These are phyloP conservation scores for Gastrodia elata DNA, from an alignment of 106 monocot genomes.

Conservation along the genomic window DNA sequence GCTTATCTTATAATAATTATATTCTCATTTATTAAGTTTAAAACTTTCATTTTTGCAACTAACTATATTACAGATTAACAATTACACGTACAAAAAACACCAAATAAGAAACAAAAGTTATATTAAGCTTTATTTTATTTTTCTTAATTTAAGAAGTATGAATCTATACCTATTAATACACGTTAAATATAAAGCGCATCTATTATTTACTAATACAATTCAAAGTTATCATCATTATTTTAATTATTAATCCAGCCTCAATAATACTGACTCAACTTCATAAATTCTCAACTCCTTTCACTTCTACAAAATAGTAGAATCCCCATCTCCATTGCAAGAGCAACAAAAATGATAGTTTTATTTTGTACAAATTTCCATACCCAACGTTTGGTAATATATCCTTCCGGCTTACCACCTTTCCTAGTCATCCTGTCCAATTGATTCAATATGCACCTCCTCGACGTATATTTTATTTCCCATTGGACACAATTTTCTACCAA, in stretches of 20 bases:
- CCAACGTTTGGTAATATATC: neutral
- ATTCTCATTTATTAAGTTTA: too few relatives aligned
- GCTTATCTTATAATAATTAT: too few relatives aligned
- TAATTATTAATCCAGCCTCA: neutral
- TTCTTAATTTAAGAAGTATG: neutral
- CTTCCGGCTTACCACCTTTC: neutral
- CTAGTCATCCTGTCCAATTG: neutral
- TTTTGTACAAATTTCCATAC: neutral
- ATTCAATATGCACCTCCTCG: neutral
- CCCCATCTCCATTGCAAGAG: too few relatives aligned
- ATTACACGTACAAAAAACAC: neutral
- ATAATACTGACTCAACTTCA: neutral
- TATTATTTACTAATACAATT: too few relatives aligned
- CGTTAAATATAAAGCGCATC: too few relatives aligned
- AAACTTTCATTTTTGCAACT: too few relatives aligned
- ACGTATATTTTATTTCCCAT: neutral
- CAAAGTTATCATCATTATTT: neutral
- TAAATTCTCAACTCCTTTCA: neutral
- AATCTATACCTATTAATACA: neutral
- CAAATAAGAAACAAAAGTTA: neutral
- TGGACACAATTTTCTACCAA: too few relatives aligned
- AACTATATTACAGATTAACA: too few relatives aligned
- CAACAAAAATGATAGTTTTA: neutral
- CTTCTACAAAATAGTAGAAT: too few relatives aligned
- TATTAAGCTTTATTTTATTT: neutral